Evolutionary conservation across 208 protist species (phyloP), one percentile per base, ranked within the genome.

Genomic region (Leishmania gerbilli): DNA sequence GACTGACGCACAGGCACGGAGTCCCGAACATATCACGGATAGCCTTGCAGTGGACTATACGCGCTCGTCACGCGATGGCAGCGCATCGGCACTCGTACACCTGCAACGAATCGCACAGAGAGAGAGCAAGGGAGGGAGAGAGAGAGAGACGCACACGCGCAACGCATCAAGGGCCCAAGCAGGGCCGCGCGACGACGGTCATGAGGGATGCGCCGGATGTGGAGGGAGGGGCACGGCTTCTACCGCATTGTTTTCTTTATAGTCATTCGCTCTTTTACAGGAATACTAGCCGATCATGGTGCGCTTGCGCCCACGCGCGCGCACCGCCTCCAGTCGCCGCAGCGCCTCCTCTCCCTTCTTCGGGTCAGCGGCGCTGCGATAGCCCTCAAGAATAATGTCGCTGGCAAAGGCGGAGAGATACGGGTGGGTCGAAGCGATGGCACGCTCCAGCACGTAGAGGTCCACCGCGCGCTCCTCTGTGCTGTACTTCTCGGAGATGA

Each of bases 381-480:
- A 98, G 31, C 93, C 92, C 9, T 91, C 84, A 31, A 92, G 58
- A 27, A 97, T 81, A 1, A 86, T 60, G 27, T 84, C 71, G 13
- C 77, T 80, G 34, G 81, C 85, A 74, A 74, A 84, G 58, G 13
- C 40, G 40, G 83, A 51, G 34, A 96, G 75, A 47, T 89, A 95
- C 19, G 98, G 96, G 84, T 99, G 99, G 3, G 98, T 99, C 3
- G 92, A 95, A 8, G 91, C 71, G 62, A 99, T 91, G 19, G 99
- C 99, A n/a, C 98, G 85, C 89, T 99, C 98, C 5, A 99, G 89
- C 53, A 99, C 99, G 81, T 99, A 99, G 5, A 99, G 87, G 85
- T 99, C 99, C 0, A 99, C 99, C 1, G 99, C 99, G 45, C 98
- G 97, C 82, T 99, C 99, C 89, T 99, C 99, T 0, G 84, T 79